Percentiles rank a stretch among this genome's conserved stretches.
Conservation (phyloP, 2,329 filamentous ascomycete species). For the Beauveria rudraprayagi region DNA sequence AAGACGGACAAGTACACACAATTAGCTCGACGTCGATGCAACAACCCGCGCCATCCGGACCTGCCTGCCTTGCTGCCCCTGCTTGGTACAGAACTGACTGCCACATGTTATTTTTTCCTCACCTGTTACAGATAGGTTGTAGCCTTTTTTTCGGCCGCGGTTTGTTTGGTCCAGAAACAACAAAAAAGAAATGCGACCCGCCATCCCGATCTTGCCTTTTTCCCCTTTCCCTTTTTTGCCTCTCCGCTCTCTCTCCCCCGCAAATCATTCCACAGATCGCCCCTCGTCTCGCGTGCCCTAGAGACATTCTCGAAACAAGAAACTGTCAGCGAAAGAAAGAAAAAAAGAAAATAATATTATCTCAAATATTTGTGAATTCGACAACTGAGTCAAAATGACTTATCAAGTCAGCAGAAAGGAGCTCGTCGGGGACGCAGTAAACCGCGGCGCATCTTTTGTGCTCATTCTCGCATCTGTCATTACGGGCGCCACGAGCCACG, state of each 20-base stretch:
- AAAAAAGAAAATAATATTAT: neutral
- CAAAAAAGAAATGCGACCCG: neutral
- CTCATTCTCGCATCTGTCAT: neutral
- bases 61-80: too few species aligned
- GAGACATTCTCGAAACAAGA: neutral
- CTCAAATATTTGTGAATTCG: neutral
- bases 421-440: constrained; percentile 2
- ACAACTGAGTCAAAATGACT: neutral
- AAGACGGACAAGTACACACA: neutral
- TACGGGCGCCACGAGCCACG: constrained; percentile 6
- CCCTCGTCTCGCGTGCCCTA: neutral
- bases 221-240: neutral
- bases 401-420: neutral
- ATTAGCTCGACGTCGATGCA: neutral
- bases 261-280: neutral
- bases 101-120: neutral
- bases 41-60: neutral
- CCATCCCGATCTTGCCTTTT: neutral
- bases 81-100: neutral
- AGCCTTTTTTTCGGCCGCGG: neutral
- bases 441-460: neutral
- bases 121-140: neutral
- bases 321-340: neutral
- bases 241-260: neutral
- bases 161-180: neutral